Percentiles rank a stretch among this genome's conserved stretches.
phyloP scores from a whole-genome alignment of 164 flowering plant genomes.

The Litsea cubeba region DNA sequence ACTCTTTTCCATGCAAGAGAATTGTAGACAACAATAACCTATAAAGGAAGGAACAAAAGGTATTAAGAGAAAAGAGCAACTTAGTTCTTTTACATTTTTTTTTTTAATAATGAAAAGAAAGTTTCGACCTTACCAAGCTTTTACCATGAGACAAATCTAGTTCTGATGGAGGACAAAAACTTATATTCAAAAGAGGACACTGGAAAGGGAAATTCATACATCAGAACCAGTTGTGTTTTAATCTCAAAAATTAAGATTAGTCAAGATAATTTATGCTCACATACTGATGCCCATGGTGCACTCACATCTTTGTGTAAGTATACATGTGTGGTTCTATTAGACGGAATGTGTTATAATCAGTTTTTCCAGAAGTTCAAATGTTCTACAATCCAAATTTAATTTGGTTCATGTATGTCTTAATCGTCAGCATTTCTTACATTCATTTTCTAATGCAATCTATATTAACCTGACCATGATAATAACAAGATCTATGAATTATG shows the following conservation, averaged over 20 bases:
- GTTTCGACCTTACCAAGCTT: slow-evolving; percentile 46
- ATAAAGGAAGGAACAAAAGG: slow-evolving; percentile 4
- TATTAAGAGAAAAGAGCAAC: slow-evolving; percentile 3
- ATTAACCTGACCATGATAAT: background rate
- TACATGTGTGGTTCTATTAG: background rate
- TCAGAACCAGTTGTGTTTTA: too few species aligned
- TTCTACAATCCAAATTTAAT: background rate
- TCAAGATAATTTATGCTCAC: background rate
- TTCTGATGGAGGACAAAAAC: slow-evolving; percentile 89
- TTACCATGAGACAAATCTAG: slow-evolving; percentile 45
- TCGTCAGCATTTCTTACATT: background rate
- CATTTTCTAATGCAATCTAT: background rate
- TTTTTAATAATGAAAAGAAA: background rate
- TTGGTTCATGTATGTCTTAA: background rate
- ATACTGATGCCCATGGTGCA: too few species aligned
- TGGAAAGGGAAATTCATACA: slow-evolving; percentile 28
- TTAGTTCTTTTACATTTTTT: background rate
- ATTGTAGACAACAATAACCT: slow-evolving; percentile 79
- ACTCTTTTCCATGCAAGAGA: slow-evolving; percentile 91
- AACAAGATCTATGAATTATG: background rate
- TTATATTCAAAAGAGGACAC: slow-evolving; percentile 89
- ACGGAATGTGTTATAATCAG: background rate
- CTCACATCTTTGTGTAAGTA: too few species aligned
- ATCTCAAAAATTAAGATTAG: slow-evolving; percentile 3
- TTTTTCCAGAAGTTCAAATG: background rate